Conservation (phyloP, 2,329 filamentous ascomycete species). For the Ophiostoma quercus region DNA sequence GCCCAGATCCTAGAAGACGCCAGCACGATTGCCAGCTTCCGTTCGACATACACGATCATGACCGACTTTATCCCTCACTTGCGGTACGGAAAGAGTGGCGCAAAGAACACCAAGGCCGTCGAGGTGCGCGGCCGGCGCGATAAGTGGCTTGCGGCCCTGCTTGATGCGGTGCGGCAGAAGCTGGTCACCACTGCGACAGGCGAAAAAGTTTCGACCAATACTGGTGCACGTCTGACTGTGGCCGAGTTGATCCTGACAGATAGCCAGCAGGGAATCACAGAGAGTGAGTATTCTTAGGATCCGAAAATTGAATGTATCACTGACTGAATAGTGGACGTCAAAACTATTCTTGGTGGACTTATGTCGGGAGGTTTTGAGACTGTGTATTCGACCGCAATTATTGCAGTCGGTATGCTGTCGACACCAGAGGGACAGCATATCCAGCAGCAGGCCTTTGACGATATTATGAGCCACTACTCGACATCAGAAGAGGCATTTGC, state of each 20-base stretch:
- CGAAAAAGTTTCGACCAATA: background rate
- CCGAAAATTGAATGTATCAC: background rate
- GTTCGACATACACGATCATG: conserved; percentile 74
- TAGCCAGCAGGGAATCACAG: background rate
- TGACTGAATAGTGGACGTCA: background rate
- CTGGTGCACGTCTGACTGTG: background rate
- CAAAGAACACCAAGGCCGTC: conserved; percentile 56
- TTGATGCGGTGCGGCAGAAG: conserved; percentile 31
- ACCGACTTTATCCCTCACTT: conserved; percentile 59
- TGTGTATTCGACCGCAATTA: background rate
- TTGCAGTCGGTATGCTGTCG: conserved; percentile 12
- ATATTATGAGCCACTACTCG: background rate
- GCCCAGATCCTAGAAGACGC: conserved; percentile 72
- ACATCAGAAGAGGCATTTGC: background rate
- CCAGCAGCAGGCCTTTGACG: background rate
- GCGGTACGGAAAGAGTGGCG: conserved; percentile 45
- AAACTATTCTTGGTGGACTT: background rate
- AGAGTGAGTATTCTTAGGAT: background rate
- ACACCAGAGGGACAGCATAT: background rate
- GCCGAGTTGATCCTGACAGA: background rate
- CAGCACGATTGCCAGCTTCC: conserved; percentile 67
- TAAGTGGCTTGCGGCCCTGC: conserved; percentile 55
- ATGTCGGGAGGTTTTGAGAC: background rate
- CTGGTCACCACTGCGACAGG: background rate
- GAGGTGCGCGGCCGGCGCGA: conserved; percentile 55